phyloP scores from a whole-genome alignment of 75 land plant species.

The Pinus tabuliformis region DNA sequence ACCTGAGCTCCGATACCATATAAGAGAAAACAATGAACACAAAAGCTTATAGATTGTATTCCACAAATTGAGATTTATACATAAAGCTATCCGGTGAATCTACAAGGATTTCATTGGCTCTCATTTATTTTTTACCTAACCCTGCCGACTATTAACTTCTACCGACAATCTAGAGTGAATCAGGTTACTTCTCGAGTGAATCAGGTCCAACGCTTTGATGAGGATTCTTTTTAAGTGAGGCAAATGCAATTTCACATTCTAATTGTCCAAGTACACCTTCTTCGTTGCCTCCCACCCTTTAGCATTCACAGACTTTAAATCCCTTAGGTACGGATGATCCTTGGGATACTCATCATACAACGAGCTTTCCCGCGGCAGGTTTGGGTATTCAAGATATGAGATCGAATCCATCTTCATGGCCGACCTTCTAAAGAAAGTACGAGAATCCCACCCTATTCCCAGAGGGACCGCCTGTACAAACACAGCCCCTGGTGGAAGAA shows the following conservation, averaged over 20 bases:
- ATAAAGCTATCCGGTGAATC: no score
- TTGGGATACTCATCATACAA: conserved; percentile 38
- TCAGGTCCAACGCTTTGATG: conserved; percentile 29
- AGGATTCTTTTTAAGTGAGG: conserved; percentile 30
- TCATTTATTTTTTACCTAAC: no score
- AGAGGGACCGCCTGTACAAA: conserved; percentile 55
- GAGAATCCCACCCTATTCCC: conserved; percentile 54
- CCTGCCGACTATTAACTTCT: no score
- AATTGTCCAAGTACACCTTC: conserved; percentile 44
- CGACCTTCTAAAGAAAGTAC: conserved; percentile 42
- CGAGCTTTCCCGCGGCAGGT: conserved; percentile 51
- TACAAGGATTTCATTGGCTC: no score
- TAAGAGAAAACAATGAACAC: no score
- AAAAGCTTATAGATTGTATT: no score
- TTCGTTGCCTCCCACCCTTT: conserved; percentile 44
- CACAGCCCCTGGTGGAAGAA: conserved; percentile 44
- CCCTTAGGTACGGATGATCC: conserved; percentile 39
- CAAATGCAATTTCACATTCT: conserved; percentile 51
- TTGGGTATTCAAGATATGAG: conserved; percentile 50
- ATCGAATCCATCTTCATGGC: conserved; percentile 55
- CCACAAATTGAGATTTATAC: no score
- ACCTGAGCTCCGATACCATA: no score
- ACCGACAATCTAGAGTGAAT: conserved; percentile 8
- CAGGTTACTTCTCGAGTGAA: conserved; percentile 36
- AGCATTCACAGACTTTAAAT: conserved; percentile 31